Base-by-base conservation (phyloP, 2,329 filamentous ascomycete species). In the Aspergillus neoniger region DNA sequence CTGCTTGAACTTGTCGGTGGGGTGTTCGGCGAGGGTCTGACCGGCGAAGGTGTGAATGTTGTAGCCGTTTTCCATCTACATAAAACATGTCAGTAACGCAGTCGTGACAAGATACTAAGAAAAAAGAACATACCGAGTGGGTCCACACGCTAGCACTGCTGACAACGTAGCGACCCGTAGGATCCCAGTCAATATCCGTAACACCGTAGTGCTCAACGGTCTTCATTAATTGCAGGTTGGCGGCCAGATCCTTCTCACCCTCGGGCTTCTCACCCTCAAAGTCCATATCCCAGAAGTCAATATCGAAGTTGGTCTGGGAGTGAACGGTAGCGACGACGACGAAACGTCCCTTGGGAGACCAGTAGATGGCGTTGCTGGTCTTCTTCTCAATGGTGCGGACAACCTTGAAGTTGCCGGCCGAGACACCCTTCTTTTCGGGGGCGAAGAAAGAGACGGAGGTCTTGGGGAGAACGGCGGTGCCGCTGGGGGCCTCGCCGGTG, bases 301-400 rank as follows among this genome's bases (percentile, higher is more conserved):
- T 87, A 65, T 99, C 95, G 66, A 92, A 96, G 80, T 89, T 94
- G 79, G 96, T 91, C 75, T 92, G 89, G 72, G 93, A 97, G 79
- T 91, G 88, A 56, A 99, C 91, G 10, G 95, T 96, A 57, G 92
- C 95, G 58, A 99, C 88, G 50, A 98, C 89, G 39, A 98, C 94
- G 73, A 99, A 99, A 52, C 95, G 89, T 57, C 95, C 95, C 77
- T 89, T 91, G 23, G 95, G 95, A 19, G 92, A 96, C 95, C 95
- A 99, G 87, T 98, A 98, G 74, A 99, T 99, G 67, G 91, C 93
- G 74, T 99, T 99, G 86, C 91, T 96, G 81, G 96, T 98, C 88
- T 98, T 98, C 88, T 98, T 98, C 72, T 99, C 95, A 58, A 96
- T 84, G 8, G 93, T 98, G 65, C 92, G 88, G 68, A 98, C 88